Evolutionary conservation across 108 stramenopile species (phyloP).

Genomic region (Conticribra weissflogii): DNA sequence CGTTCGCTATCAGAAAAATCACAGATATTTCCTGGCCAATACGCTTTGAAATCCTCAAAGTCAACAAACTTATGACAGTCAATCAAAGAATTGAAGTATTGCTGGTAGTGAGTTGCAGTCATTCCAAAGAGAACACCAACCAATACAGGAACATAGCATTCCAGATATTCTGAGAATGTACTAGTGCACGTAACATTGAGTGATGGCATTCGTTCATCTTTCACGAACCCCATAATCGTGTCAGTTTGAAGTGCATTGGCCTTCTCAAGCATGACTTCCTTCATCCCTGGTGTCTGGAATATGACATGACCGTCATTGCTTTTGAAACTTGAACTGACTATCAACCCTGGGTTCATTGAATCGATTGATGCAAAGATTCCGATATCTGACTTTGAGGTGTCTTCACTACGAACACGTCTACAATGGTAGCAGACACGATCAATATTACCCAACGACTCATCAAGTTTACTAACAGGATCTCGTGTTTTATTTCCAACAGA

Average conservation of each 20-base stretch:
- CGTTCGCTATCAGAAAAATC: constrained; percentile 6
- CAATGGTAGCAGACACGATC: background rate
- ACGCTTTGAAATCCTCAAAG: background rate
- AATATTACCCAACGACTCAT: background rate
- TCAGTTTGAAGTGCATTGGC: background rate
- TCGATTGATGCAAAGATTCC: background rate
- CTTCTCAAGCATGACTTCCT: background rate
- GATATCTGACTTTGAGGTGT: background rate
- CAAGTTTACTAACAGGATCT: background rate
- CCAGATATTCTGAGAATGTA: background rate
- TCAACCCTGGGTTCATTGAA: background rate
- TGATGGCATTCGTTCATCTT: background rate
- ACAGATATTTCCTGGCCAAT: background rate
- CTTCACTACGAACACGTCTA: too few species aligned
- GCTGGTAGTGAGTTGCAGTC: background rate
- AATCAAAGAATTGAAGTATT: constrained; percentile 1
- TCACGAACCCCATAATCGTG: constrained; percentile 1
- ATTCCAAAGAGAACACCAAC: constrained; percentile 3
- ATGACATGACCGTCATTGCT: background rate
- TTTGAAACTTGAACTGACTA: background rate
- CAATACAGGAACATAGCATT: background rate
- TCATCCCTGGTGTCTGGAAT: background rate
- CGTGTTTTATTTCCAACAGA: background rate
- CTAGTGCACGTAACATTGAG: background rate
- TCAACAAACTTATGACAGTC: background rate